Percentiles rank a stretch among this genome's conserved stretches.
phyloP scores from a whole-genome alignment of 257 asterid genomes.

The Petunia axillaris region DNA sequence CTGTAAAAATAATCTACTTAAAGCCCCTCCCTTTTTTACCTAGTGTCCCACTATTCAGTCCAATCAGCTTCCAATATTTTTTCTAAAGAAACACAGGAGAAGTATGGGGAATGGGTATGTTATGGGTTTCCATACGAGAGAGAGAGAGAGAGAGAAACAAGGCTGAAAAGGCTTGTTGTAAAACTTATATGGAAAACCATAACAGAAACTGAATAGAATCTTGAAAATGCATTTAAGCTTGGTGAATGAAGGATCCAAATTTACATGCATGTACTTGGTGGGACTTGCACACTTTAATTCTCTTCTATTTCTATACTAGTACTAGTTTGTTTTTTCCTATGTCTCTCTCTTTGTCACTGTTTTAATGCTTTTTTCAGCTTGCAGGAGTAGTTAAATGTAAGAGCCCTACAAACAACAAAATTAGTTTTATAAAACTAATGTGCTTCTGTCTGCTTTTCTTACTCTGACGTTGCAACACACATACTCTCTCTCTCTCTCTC shows the following conservation, averaged over 20 bases:
- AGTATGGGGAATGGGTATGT: constrained; percentile 35
- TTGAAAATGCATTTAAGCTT: constrained; percentile 6
- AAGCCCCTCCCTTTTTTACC: too few relatives aligned
- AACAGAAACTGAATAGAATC: constrained; percentile 28
- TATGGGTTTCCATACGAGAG: constrained; percentile 56
- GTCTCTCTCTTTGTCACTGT: constrained; percentile 26
- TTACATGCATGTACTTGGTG: constrained; percentile 21
- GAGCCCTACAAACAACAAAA: constrained; percentile 36
- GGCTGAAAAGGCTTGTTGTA: neutral
- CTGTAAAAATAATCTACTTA: neutral
- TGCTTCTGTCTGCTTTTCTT: constrained; percentile 30
- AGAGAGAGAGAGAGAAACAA: neutral
- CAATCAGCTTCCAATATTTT: neutral
- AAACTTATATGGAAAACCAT: neutral
- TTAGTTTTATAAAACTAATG: constrained; percentile 27
- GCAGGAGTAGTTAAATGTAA: constrained; percentile 25
- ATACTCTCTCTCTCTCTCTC: constrained; percentile 38
- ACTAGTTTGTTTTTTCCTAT: constrained; percentile 30
- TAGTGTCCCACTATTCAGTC: neutral
- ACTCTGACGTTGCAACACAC: constrained; percentile 51
- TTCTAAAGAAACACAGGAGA: neutral
- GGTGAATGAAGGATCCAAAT: constrained; percentile 30
- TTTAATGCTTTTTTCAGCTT: constrained; percentile 21
- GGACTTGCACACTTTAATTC: constrained; percentile 30
- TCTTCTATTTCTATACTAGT: neutral